phyloP scores from a whole-genome alignment of 164 flowering plant species.

The Santalum album region DNA sequence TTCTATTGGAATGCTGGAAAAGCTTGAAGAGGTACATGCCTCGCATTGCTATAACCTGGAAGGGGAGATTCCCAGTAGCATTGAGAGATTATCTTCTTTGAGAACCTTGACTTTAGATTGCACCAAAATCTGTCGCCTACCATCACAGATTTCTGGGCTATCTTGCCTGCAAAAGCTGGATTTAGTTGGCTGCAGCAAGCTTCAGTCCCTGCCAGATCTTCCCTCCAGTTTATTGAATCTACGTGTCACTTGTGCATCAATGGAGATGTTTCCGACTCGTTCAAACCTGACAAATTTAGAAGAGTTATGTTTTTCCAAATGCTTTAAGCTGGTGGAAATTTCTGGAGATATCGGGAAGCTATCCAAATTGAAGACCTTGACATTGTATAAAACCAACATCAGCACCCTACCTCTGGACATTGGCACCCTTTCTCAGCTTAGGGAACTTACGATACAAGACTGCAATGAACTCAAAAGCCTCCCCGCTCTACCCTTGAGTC shows the following conservation, averaged over 20 bases:
- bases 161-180: not conserved
- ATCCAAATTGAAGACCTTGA: not conserved
- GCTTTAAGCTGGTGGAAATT: not conserved
- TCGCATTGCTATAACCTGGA: not conserved
- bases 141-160: not conserved
- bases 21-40: conserved; percentile 2
- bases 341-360: not conserved
- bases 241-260: not conserved
- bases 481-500: not conserved
- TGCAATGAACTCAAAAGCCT: not conserved
- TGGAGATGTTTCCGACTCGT: not conserved
- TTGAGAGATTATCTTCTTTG: not conserved
- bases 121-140: not conserved
- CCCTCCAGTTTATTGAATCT: not conserved
- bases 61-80: not conserved
- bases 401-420: not conserved
- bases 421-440: not conserved
- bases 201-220: conserved; percentile 1
- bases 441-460: not conserved
- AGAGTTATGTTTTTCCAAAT: not conserved
- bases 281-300: not conserved
- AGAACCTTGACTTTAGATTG: conserved; percentile 1
- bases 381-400: not conserved
- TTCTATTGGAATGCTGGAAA: not conserved
- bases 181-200: not conserved